Evolutionary conservation across 140 eudicot species (phyloP), one percentile per base, ranked within the genome.

Genomic region (Flaveria floridana): DNA sequence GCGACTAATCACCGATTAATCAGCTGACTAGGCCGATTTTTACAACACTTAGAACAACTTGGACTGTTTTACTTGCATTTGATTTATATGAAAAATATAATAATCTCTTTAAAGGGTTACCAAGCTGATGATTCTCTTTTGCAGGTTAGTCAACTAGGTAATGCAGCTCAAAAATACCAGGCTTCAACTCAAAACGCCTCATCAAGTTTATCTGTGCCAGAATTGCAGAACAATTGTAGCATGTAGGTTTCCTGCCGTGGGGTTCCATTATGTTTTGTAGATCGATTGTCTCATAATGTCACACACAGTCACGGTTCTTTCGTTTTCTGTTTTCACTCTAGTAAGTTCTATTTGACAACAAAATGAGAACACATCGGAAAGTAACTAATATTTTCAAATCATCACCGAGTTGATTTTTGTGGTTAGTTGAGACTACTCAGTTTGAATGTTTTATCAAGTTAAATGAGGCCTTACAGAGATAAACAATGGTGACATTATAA

Each of bases 81-180:
- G 53, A 39, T 10, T 15, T 34, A n/a, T 15, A 30, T 14, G 48
- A 39, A 42, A 65, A 71, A 64, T 46, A 3, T 25, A 28, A 3
- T 51, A 12, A 28, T 74, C 7, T 57, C 19, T 72, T 21, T 52
- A 55, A 70, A 48, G 18, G 18, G 23, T 56, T 30, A 46, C 68
- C 10, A 51, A 52, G 34, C 16, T 80, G 71, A 57, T 77, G 65
- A 56, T 47, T 77, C 58, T 82, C 9, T 55, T 64, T 52, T 87
- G 76, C 87, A 95, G 99, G 97, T 95, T 80, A 87, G 87, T 83
- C 97, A 91, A 71, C 91, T 95, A 75, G 99, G 99, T 62, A 80
- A 84, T 68, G 97, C 95, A 59, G 99, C 97, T 72, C 99, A 95
- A 75, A 95, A 91, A 78, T 95, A 88, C 78, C 99, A 95, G 82